Evolutionary conservation across 139 green algal genomes (phyloP).

Genomic region (Dunaliella primolecta): DNA sequence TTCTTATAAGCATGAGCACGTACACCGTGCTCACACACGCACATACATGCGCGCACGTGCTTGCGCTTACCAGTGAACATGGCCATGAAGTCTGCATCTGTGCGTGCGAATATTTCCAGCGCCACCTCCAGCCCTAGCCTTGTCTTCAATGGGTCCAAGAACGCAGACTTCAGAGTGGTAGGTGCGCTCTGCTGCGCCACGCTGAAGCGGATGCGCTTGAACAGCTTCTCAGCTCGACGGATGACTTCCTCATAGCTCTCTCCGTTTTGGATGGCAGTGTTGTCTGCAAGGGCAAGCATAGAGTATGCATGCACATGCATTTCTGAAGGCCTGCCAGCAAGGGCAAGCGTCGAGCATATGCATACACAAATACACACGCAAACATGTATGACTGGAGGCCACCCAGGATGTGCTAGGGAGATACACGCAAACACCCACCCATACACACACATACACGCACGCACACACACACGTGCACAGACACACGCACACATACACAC

Average conservation of each 20-base stretch:
- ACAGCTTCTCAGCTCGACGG: constrained; percentile 47
- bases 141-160: constrained; percentile 72
- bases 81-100: constrained; percentile 71
- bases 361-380: not conserved
- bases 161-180: constrained; percentile 77
- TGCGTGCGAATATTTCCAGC: constrained; percentile 69
- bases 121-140: constrained; percentile 56
- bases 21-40: not conserved
- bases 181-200: constrained; percentile 68
- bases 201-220: constrained; percentile 46
- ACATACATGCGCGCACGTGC: not conserved
- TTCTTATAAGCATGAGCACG: no score
- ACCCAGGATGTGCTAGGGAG: no score
- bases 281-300: not conserved
- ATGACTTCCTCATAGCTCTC: constrained; percentile 45
- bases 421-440: not conserved
- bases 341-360: not conserved
- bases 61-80: constrained; percentile 65
- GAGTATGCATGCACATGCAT: not conserved
- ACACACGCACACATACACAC: not conserved
- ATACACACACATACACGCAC: not conserved
- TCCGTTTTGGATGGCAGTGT: not conserved
- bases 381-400: no score
- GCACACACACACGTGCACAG: not conserved
- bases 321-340: no score